A percentile compares a stretch with the other conserved stretches of the same genome.
phyloP scores from a whole-genome alignment of 75 land plant species.

The Picea glauca region DNA sequence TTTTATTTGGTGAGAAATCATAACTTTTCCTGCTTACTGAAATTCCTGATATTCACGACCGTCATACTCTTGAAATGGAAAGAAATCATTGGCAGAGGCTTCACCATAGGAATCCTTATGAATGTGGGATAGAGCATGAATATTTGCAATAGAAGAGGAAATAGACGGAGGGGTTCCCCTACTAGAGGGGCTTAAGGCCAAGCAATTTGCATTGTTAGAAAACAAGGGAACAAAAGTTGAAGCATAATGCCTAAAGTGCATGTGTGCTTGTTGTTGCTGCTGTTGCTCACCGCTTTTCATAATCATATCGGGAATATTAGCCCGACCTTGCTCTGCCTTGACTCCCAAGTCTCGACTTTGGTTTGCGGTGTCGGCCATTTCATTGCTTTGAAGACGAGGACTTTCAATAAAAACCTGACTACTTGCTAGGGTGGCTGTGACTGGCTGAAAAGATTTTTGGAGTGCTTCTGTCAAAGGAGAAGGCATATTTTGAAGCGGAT shows the following conservation, averaged over 20 bases:
- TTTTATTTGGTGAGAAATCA: neutral
- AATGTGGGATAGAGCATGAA: neutral
- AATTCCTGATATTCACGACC: neutral
- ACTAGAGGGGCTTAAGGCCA: conserved; percentile 26
- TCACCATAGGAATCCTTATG: neutral
- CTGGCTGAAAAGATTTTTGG: neutral
- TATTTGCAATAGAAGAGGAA: conserved; percentile 8
- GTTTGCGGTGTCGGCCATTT: neutral
- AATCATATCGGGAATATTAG: conserved; percentile 21
- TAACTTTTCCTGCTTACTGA: neutral
- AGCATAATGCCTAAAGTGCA: conserved; percentile 31
- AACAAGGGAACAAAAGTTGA: neutral
- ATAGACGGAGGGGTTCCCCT: conserved; percentile 90
- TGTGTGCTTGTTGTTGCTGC: neutral
- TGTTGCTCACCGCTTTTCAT: conserved; percentile 3
- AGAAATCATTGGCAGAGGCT: neutral
- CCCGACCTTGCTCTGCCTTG: conserved; percentile 14
- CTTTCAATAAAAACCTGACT: neutral
- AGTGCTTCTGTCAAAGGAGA: neutral
- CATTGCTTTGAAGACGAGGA: too few species aligned
- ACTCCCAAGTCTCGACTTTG: too few species aligned
- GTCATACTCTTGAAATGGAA: neutral
- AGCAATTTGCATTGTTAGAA: neutral
- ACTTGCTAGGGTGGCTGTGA: too few species aligned
- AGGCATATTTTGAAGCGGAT: neutral